Conservation (phyloP, 495 filamentous ascomycete genomes). For the Neurospora cerealis region DNA sequence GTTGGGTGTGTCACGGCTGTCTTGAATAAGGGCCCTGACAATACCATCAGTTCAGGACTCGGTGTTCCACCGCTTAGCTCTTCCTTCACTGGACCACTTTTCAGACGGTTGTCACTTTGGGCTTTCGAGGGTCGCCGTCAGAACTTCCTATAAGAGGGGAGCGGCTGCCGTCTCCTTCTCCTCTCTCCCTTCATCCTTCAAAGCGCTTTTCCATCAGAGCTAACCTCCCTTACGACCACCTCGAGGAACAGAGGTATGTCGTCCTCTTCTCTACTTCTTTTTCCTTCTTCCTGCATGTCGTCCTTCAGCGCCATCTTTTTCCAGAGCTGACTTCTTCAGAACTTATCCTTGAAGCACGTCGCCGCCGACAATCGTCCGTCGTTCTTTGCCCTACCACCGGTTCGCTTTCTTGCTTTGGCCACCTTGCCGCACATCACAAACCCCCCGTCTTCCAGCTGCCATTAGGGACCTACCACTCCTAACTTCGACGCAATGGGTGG, state of each 20-base stretch:
- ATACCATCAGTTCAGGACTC: background rate
- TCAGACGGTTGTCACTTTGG: background rate
- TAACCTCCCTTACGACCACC: background rate
- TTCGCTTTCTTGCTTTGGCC: background rate
- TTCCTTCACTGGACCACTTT: background rate
- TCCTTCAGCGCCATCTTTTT: background rate
- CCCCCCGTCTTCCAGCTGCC: background rate
- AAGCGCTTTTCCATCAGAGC: background rate
- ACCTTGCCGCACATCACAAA: background rate
- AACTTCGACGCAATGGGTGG: constrained; percentile 26
- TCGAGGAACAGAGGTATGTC: background rate
- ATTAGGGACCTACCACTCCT: background rate
- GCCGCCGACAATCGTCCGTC: background rate
- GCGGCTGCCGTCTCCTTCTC: background rate
- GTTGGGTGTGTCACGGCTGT: background rate
- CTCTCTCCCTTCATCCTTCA: background rate
- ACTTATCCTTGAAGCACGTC: background rate
- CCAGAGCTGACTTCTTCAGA: background rate
- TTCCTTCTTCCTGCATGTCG: background rate
- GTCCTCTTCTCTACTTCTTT: background rate
- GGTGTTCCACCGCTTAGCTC: background rate
- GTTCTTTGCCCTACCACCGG: background rate
- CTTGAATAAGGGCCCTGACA: background rate
- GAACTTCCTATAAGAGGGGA: background rate
- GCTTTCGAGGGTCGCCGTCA: background rate